Evolutionary conservation across 208 protist species (phyloP), one percentile per base, ranked within the genome.

Genomic region (Trypanosoma lewisi): DNA sequence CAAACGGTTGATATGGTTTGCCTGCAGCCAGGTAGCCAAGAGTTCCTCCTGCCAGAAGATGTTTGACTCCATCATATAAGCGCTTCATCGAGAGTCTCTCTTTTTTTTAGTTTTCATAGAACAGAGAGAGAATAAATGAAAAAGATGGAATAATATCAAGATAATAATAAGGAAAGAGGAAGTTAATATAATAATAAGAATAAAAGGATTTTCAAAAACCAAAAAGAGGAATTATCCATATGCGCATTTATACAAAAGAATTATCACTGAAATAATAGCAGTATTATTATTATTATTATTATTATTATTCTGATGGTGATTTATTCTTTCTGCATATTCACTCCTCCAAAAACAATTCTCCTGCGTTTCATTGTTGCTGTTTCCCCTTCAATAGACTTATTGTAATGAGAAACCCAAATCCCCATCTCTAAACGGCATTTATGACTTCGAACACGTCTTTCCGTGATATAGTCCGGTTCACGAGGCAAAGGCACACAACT

Each of bases 1-100:
- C 89, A 66, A 91, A 93, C 0, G 89, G 89, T 19, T 78, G 80
- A 61, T 93, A 91, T 25, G 84, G 89, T 65, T 93, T 80, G n/a
- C 81, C 82, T 1, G 79, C 73, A 1, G 75, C 73, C 11, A 92
- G 45, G 66, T 87, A 92, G 50, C 81, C 82, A n/a, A 88, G 31
- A 57, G 85, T 95, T 7, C 80, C 74, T 14, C 88, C 88, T 36
- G 72, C 73, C n/a, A 72, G 37, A 27, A 95, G 60, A 73, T 91
- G 80, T 45, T 75, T 85, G 41, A 75, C 58, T 2, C 67, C 80
- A 51, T 66, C 55, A 2, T 55, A 50, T 6, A 95, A 61, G 14
- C 58, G 54, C 28, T 80, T 77, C 78, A 83, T 83, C 31, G 47
- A 31, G 16, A 21, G 33, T 28, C 19, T 47, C 16, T 45, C 14